Base-by-base conservation (phyloP, 495 filamentous ascomycete genomes). In the Haplographium delicatum region DNA sequence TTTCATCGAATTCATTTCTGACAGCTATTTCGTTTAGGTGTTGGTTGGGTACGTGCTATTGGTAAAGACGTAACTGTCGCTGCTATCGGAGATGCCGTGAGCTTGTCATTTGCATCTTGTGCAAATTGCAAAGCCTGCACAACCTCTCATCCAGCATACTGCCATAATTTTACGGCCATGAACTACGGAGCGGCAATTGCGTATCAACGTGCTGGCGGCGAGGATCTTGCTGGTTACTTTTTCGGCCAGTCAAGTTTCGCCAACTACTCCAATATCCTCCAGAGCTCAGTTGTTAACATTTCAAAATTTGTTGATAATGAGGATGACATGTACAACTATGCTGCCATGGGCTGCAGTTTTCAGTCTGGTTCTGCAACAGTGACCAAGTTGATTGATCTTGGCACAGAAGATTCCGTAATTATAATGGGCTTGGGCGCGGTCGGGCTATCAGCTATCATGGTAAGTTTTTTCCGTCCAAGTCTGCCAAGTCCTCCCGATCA, bases 41-140 rank as follows among this genome's bases (percentile, higher is more conserved):
- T 13, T 6, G 28, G 28, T 13, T 31, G 13, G 6, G 28, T 31
- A 6, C 7, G 13, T 6, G 13, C 6, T 6, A 31, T 31, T 31
- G 28, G 28, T 13, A 6, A 6, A 31, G 28, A 6, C 7, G 28
- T 31, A 31, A 31, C 28, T 7, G 13, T 31, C 28, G 28, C 28
- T 13, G 13, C 6, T 6, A 13, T 31, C 28, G 28, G 28, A 31
- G 28, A 31, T 31, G 7, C 28, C 28, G 28, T 31, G 7, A 6
- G 6, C 7, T 13, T 31, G 6, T 31, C 28, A 7, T 31, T 31
- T 31, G 28, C 28, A 31, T 31, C 28, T 31, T 63, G 46, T 73
- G 75, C 84, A 33, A 83, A 83, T 6, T 40, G 37, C 37, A 40
- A 8, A 18, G 15, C 6, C 15, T 40, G 37, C 37, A 40, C 18